A percentile compares a stretch with the other conserved stretches of the same genome.
phyloP scores from a whole-genome alignment of 116 monocot genomes.

The Cymodocea nodosa region DNA sequence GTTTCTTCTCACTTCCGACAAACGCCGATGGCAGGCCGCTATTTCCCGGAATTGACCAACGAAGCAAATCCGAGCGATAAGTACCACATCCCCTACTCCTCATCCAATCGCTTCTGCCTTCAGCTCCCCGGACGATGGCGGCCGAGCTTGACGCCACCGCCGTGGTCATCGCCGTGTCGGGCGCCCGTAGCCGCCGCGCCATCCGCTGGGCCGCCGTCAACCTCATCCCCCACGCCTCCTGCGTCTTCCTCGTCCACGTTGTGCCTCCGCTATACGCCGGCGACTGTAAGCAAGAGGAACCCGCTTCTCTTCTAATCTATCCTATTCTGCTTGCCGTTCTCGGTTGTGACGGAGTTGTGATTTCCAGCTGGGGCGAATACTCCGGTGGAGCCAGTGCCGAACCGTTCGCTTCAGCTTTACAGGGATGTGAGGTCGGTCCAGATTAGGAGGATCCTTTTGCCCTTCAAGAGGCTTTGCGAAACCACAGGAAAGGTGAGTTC shows the following conservation, averaged over 20 bases:
- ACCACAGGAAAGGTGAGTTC: not conserved
- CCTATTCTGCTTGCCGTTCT: not conserved
- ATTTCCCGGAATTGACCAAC: no score
- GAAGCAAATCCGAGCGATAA: no score
- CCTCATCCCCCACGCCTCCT: slow-evolving; percentile 15
- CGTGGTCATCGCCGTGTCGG: slow-evolving; percentile 15
- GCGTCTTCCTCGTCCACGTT: slow-evolving; percentile 20
- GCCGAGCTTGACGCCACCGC: not conserved
- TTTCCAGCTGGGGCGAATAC: slow-evolving; percentile 27
- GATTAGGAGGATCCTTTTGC: not conserved
- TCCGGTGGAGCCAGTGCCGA: slow-evolving; percentile 28
- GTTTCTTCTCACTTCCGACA: not conserved
- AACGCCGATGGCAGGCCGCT: not conserved
- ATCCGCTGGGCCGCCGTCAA: slow-evolving; percentile 18
- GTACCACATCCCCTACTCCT: not conserved
- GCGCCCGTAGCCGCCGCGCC: slow-evolving; percentile 14
- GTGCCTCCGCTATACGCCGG: slow-evolving; percentile 7
- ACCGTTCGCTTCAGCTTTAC: slow-evolving; percentile 27
- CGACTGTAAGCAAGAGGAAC: not conserved
- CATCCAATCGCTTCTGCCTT: not conserved
- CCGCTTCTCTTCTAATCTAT: not conserved
- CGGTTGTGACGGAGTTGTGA: not conserved
- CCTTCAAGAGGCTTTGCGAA: slow-evolving; percentile 1
- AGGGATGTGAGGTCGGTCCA: slow-evolving; percentile 22
- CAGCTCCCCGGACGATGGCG: not conserved